Evolutionary conservation across 140 eudicot genomes (phyloP).

Genomic region (Anethum foeniculum): DNA sequence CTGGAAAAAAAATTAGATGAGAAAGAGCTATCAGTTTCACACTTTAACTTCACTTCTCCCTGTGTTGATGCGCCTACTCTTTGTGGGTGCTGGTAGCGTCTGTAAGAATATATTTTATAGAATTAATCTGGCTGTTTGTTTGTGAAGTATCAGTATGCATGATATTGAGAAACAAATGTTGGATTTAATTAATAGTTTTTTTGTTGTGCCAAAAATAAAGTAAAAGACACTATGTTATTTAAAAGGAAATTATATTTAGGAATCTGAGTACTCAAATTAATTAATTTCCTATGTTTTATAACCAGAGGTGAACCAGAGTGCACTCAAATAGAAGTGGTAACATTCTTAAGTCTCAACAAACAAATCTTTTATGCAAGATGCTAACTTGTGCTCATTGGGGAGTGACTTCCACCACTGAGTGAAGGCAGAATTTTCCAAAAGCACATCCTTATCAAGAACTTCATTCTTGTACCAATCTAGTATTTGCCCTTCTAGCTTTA

Average conservation of each 20-base stretch:
- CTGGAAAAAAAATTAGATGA: conserved; percentile 18
- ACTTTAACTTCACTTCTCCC: background rate
- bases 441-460: conserved; percentile 32
- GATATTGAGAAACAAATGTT: too few relatives aligned
- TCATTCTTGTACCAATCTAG: conserved; percentile 14
- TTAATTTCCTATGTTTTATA: background rate
- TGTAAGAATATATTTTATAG: too few relatives aligned
- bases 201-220: too few relatives aligned
- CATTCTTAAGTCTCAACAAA: background rate
- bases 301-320: background rate
- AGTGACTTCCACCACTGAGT: conserved; percentile 47
- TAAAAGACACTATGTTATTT: too few relatives aligned
- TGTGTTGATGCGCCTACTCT: background rate
- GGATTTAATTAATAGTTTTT: too few relatives aligned
- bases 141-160: too few relatives aligned
- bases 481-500: conserved; percentile 24
- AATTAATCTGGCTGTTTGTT: background rate
- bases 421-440: conserved; percentile 38
- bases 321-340: background rate
- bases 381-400: conserved; percentile 11
- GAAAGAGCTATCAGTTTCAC: conserved; percentile 26
- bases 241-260: too few relatives aligned
- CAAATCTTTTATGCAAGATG: conserved; percentile 13
- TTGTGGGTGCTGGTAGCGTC: conserved; percentile 18
- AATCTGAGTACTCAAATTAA: too few relatives aligned